phyloP scores from a whole-genome alignment of 208 protist genomes.

The Leishmania tarentolae region DNA sequence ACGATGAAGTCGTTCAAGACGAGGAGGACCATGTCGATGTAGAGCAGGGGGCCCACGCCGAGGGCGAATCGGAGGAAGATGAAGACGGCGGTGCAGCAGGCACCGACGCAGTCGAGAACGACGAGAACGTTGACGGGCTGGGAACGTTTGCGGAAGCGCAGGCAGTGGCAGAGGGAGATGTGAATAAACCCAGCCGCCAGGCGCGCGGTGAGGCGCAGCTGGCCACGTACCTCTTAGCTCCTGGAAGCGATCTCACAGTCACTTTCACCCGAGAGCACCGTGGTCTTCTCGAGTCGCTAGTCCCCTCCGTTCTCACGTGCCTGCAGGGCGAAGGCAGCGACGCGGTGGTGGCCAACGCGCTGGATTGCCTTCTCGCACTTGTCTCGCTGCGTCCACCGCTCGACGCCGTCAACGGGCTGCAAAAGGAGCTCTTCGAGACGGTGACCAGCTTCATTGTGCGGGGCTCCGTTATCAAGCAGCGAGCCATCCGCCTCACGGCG shows the following conservation, averaged over 20 bases:
- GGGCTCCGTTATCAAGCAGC: conserved; percentile 87
- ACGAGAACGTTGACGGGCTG: conserved; percentile 62
- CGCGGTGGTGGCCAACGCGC: conserved; percentile 81
- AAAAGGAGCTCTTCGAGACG: conserved; percentile 66
- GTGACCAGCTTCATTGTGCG: conserved; percentile 82
- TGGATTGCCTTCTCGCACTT: conserved; percentile 85
- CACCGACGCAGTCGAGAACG: conserved; percentile 21
- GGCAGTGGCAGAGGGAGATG: conserved; percentile 33
- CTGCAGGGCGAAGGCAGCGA: conserved; percentile 92
- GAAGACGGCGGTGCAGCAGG: conserved; percentile 16
- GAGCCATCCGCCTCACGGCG: conserved; percentile 82
- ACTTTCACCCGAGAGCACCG: conserved; percentile 83
- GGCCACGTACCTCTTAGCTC: conserved; percentile 4
- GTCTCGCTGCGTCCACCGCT: conserved; percentile 82
- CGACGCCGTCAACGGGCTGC: conserved; percentile 51
- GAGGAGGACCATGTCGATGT: conserved; percentile 31
- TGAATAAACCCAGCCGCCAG: not conserved
- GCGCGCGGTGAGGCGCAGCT: not conserved
- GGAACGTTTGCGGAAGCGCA: conserved; percentile 66
- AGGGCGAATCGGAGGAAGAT: conserved; percentile 9
- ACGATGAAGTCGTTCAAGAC: conserved; percentile 11
- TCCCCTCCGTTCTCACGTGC: conserved; percentile 74
- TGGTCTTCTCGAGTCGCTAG: conserved; percentile 67
- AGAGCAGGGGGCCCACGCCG: conserved; percentile 2
- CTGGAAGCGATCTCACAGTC: conserved; percentile 50